Conservation (phyloP, 2,329 filamentous ascomycete genomes). For the Volutella citrinella region DNA sequence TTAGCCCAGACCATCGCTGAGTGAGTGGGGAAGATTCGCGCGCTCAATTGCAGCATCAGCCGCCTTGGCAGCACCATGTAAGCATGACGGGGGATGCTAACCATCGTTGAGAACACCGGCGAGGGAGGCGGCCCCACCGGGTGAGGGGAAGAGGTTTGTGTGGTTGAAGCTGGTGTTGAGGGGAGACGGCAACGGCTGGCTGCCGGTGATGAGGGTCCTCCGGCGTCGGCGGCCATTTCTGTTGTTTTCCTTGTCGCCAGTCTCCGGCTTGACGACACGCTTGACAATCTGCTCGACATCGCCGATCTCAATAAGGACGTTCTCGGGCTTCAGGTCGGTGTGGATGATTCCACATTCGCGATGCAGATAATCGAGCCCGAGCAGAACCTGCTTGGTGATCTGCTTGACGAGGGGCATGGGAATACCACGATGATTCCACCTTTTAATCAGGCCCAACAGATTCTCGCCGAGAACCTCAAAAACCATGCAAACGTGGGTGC, state of each 20-base stretch:
- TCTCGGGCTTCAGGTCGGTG: slow-evolving; percentile 95
- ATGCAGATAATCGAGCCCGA: slow-evolving; percentile 94
- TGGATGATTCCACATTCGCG: slow-evolving; percentile 99
- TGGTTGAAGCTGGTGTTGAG: slow-evolving; percentile 89
- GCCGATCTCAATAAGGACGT: slow-evolving; percentile 97
- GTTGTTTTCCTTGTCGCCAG: slow-evolving; percentile 77
- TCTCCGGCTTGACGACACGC: slow-evolving; percentile 84
- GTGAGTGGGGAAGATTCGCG: too few species aligned
- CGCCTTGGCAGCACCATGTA: background rate
- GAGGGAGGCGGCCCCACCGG: slow-evolving; percentile 69
- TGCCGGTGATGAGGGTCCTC: slow-evolving; percentile 93
- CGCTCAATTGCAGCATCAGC: too few species aligned
- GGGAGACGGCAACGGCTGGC: slow-evolving; percentile 91
- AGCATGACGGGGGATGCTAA: slow-evolving; percentile 38
- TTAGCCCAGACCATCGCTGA: too few species aligned
- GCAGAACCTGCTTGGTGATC: slow-evolving; percentile 95
- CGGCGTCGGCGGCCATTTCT: slow-evolving; percentile 86
- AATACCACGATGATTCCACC: slow-evolving; percentile 96
- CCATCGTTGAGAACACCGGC: slow-evolving; percentile 82
- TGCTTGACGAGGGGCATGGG: slow-evolving; percentile 96
- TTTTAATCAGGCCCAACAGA: slow-evolving; percentile 90
- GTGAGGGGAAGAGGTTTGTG: slow-evolving; percentile 64
- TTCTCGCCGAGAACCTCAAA: slow-evolving; percentile 98
- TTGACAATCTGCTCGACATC: slow-evolving; percentile 99
- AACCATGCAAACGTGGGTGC: slow-evolving; percentile 97